Percentiles rank a stretch among this genome's conserved stretches.
phyloP scores from a whole-genome alignment of 495 filamentous ascomycete species.

The Articulospora tetracladia region DNA sequence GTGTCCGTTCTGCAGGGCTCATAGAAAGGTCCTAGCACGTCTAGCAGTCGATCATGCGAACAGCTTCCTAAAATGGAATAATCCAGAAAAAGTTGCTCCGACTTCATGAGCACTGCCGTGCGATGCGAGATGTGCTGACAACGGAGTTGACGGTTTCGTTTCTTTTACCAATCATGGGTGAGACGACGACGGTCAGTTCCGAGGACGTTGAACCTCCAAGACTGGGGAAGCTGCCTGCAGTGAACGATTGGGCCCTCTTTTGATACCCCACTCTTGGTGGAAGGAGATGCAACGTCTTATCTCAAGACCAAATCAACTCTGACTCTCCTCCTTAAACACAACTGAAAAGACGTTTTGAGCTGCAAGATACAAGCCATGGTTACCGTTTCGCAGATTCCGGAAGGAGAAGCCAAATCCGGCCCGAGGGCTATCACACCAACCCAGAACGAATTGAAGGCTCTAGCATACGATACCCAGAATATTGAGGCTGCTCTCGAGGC shows the following conservation, averaged over 20 bases:
- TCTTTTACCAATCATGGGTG: background rate
- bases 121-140: background rate
- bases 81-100: background rate
- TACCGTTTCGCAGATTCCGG: background rate
- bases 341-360: no score
- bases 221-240: background rate
- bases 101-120: no score
- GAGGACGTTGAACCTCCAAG: background rate
- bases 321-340: no score
- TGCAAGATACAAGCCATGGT: background rate
- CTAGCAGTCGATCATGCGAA: background rate
- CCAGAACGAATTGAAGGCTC: constrained; percentile 17
- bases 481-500: constrained; percentile 24
- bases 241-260: background rate
- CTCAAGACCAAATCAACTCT: background rate
- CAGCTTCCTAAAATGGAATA: constrained; percentile 1
- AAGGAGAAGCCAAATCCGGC: background rate
- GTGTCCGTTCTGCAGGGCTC: background rate
- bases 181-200: no score
- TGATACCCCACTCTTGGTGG: background rate
- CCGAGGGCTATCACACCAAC: constrained; percentile 17
- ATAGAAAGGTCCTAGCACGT: background rate
- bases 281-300: background rate
- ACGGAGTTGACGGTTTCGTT: background rate
- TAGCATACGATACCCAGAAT: constrained; percentile 17